These are phyloP conservation scores for Pseudogymnoascus sp. DNA, from an alignment of 2,329 filamentous ascomycete species.

Conservation along the genomic window DNA sequence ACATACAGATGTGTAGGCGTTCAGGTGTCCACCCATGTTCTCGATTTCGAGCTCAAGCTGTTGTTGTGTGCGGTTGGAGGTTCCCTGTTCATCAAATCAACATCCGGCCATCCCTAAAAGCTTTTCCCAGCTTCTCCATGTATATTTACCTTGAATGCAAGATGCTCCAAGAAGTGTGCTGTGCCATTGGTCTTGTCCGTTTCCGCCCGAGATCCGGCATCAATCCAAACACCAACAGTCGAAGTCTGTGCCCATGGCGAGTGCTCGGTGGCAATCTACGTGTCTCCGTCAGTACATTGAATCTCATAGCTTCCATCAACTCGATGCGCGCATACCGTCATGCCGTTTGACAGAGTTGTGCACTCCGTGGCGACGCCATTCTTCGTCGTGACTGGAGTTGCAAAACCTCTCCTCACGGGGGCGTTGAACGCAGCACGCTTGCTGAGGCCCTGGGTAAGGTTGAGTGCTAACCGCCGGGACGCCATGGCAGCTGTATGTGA, in stretches of 20 bases:
- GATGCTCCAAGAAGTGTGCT: conserved; percentile 98
- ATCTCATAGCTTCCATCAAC: conserved; percentile 15
- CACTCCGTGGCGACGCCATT: conserved; percentile 79
- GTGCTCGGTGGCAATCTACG: conserved; percentile 92
- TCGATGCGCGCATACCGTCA: conserved; percentile 60
- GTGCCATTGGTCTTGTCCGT: conserved; percentile 98
- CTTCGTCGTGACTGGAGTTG: conserved; percentile 64
- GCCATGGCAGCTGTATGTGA: conserved; percentile 56
- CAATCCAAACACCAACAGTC: conserved; percentile 98
- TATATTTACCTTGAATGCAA: conserved; percentile 87
- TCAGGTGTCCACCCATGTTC: conserved; percentile 99
- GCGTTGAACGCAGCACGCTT: conserved; percentile 77
- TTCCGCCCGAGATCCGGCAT: conserved; percentile 95
- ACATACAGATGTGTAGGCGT: conserved; percentile 96
- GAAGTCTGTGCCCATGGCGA: conserved; percentile 97
- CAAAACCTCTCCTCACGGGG: conserved; percentile 78
- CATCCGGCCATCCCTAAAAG: conserved; percentile 8
- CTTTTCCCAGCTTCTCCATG: conserved; percentile 12
- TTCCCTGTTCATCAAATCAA: conserved; percentile 55
- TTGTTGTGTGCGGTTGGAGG: conserved; percentile 86
- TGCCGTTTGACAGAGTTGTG: conserved; percentile 92
- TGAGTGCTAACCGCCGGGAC: conserved; percentile 93
- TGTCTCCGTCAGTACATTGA: conserved; percentile 37
- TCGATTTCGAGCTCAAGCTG: conserved; percentile 99
- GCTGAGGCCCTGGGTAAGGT: conserved; percentile 84